Base-by-base conservation (phyloP, 768 basidiomycete species). In the Lyophyllum shimeji region DNA sequence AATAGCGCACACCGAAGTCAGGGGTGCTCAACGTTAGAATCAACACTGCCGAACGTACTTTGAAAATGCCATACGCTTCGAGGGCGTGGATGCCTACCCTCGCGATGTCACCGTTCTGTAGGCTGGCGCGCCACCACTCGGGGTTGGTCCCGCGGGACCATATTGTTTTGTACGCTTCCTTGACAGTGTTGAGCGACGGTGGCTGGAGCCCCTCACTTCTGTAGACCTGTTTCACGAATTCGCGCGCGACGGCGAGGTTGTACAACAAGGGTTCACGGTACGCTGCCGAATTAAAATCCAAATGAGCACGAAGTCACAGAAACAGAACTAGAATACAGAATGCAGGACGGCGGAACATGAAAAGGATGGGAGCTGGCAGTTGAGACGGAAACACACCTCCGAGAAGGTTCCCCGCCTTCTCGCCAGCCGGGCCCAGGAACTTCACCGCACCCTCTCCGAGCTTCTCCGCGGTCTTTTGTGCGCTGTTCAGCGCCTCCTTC, bases 1-100 rank as follows among this genome's bases (percentile, higher is more conserved):
- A 17, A 37, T 2, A 17, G 15, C 7, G 34, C 15, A 53, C 43
- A 60, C 52, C 12, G 15, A 2, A 7, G 23, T 0, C 25, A 56
- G 7, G 17, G 37, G 12, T 6, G 13, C n/a, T 21, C 15, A 20
- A 46, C 37, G 7, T 11, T 34, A 45, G 12, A 12, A 40, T 17
- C 42, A 24, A 33, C 7, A 42, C 12, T 23, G n/a, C 11, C 3
- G 12, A 47, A 39, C 46, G 23, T 58, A 88, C 90, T 78, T 90
- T 90, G 80, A 90, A 96, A 63, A 96, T 88, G 15, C 88, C 87
- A 67, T 95, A 96, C 29, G 91, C 93, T 74, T 96, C 92, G 21
- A 93, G 66, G 8, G 83, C 91, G 67, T 93, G 92, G 17, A 93
- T 69, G 9, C 84, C 84, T 23, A 93, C 76, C 62, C 80, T 79